These are phyloP conservation scores for Prinsepia uniflora DNA, from an alignment of 306 rosid genomes.

Conservation along the genomic window DNA sequence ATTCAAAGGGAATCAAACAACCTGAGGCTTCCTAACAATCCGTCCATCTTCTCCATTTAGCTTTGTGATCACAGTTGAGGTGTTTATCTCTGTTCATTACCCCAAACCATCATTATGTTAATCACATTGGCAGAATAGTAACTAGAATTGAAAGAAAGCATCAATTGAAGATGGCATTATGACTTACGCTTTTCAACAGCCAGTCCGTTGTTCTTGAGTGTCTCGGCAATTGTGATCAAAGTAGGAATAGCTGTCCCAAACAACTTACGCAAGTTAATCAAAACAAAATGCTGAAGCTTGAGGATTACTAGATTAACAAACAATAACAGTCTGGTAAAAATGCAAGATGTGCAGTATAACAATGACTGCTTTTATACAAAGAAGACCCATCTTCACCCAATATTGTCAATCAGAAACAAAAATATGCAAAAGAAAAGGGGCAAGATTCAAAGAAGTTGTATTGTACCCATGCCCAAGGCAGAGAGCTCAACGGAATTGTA, in stretches of 20 bases:
- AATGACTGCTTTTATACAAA: not conserved
- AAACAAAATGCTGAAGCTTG: slow-evolving; percentile 6
- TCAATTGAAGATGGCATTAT: not conserved
- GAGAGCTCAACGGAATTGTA: slow-evolving; percentile 55
- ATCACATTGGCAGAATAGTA: not conserved
- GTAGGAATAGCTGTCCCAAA: slow-evolving; percentile 63
- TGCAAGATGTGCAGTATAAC: not conserved
- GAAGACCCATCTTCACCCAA: not conserved
- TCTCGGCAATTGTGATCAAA: slow-evolving; percentile 50
- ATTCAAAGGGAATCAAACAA: slow-evolving; percentile 8
- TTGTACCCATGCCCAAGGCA: slow-evolving; percentile 62
- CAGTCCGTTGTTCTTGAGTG: slow-evolving; percentile 51
- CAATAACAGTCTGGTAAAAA: not conserved
- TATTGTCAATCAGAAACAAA: not conserved
- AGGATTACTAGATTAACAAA: not conserved
- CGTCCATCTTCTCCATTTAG: slow-evolving; percentile 35
- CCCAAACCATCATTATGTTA: slow-evolving; percentile 13
- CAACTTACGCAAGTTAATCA: slow-evolving; percentile 14
- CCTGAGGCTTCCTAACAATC: slow-evolving; percentile 57
- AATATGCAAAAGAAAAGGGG: not conserved
- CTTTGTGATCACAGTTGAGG: slow-evolving; percentile 40
- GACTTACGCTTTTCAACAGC: slow-evolving; percentile 60
- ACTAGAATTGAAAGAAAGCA: not conserved
- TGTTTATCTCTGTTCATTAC: slow-evolving; percentile 28
- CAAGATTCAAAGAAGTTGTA: slow-evolving; percentile 18